A percentile compares a stretch with the other conserved stretches of the same genome.
Conservation (phyloP, 495 filamentous ascomycete genomes). For the Podospora appendiculata region DNA sequence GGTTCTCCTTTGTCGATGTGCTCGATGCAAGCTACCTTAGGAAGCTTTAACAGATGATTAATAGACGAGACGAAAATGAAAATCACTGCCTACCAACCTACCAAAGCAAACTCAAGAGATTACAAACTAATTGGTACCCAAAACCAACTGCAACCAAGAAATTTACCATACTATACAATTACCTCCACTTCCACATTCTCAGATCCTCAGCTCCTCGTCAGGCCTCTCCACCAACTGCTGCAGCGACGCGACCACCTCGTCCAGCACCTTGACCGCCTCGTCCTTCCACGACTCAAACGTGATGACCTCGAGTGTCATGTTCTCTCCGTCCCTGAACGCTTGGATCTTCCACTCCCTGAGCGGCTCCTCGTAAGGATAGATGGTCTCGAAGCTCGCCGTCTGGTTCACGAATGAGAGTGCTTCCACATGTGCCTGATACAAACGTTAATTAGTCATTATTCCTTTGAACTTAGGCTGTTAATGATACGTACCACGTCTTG, state of each 20-base stretch:
- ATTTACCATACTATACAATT: too few relatives aligned
- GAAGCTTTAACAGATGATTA: too few relatives aligned
- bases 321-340: conserved; percentile 30
- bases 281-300: conserved; percentile 34
- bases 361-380: conserved; percentile 37
- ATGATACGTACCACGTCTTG: conserved; percentile 25
- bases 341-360: conserved; percentile 40
- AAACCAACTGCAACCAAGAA: too few relatives aligned
- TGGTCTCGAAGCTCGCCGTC: conserved; percentile 27
- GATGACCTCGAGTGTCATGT: conserved; percentile 33
- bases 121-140: too few relatives aligned
- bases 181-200: too few relatives aligned
- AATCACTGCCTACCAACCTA: too few relatives aligned
- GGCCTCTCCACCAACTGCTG: conserved; percentile 21
- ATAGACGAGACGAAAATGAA: too few relatives aligned
- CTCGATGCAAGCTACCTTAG: too few relatives aligned
- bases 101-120: too few relatives aligned
- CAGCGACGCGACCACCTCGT: conserved; percentile 24
- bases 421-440: conserved; percentile 25
- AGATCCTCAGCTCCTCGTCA: conserved; percentile 2
- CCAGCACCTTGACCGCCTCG: conserved; percentile 25
- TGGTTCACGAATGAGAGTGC: conserved; percentile 19
- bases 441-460: too few relatives aligned
- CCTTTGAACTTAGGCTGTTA: too few relatives aligned
- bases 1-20: too few relatives aligned